These are phyloP conservation scores for Paramarasmius palmivorus DNA, from an alignment of 1,284 basidiomycete genomes.

Conservation along the genomic window DNA sequence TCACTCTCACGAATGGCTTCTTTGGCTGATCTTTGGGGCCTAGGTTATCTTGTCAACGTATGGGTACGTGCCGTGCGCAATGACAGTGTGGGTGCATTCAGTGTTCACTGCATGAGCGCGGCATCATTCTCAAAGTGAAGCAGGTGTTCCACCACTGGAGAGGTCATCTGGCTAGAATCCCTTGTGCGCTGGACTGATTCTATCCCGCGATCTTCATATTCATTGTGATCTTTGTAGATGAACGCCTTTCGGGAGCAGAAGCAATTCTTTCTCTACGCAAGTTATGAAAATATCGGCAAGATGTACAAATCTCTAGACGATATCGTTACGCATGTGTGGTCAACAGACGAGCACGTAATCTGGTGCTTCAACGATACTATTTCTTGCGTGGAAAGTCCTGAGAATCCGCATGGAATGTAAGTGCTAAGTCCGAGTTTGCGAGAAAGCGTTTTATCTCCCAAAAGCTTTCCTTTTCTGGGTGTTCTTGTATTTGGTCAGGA, in stretches of 20 bases:
- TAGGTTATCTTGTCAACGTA: constrained; percentile 9
- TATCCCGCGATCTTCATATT: background rate
- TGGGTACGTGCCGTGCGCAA: constrained; percentile 7
- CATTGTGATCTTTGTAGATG: background rate
- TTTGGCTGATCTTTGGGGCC: background rate
- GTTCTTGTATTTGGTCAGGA: too few relatives aligned
- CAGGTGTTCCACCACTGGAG: constrained; percentile 5
- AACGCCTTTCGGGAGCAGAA: constrained; percentile 6
- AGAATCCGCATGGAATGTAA: constrained; percentile 9
- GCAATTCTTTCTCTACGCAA: background rate
- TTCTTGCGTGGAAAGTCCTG: constrained; percentile 5
- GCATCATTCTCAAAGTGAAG: background rate
- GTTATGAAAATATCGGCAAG: background rate
- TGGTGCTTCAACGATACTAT: constrained; percentile 10
- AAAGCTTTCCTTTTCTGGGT: too few relatives aligned
- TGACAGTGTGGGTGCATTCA: background rate
- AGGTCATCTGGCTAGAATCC: constrained; percentile 8
- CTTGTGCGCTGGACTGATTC: background rate
- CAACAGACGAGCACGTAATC: constrained; percentile 2
- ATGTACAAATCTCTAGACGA: constrained; percentile 3
- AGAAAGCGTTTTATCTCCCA: too few relatives aligned
- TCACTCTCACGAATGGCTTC: background rate
- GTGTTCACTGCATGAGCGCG: background rate
- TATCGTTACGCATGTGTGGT: constrained; percentile 8
- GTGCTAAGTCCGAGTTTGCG: too few relatives aligned